Percentiles rank a stretch among this genome's conserved stretches.
Evolutionary conservation across 306 rosid species (phyloP).

Genomic region (Quercus engelmannii): DNA sequence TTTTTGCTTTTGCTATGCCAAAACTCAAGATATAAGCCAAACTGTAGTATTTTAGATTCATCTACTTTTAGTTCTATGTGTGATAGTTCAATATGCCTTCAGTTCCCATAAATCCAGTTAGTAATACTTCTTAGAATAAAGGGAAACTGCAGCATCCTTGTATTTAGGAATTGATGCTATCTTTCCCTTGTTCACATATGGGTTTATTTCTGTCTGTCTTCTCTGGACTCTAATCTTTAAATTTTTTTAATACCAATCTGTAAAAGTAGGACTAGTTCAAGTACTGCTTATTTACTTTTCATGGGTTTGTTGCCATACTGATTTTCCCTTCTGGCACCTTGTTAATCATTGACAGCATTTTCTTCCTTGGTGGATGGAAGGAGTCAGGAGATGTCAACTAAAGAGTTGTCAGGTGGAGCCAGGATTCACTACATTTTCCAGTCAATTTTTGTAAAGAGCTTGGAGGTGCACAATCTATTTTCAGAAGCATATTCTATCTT

Average conservation of each 20-base stretch:
- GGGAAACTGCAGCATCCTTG: background rate
- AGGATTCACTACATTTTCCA: slow-evolving; percentile 46
- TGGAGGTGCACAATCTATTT: slow-evolving; percentile 28
- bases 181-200: background rate
- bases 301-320: background rate
- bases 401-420: slow-evolving; percentile 43
- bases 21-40: background rate
- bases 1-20: background rate
- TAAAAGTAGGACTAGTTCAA: background rate
- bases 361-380: slow-evolving; percentile 41
- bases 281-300: background rate
- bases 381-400: slow-evolving; percentile 29
- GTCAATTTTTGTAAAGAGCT: slow-evolving; percentile 44
- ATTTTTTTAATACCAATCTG: background rate
- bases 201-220: background rate
- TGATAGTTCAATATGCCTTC: background rate
- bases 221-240: background rate
- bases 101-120: background rate
- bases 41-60: background rate
- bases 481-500: background rate
- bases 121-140: background rate
- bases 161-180: background rate
- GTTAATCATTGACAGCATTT: slow-evolving; percentile 30
- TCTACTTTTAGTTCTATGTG: background rate
- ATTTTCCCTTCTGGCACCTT: background rate